Evolutionary conservation across 2,329 filamentous ascomycete genomes (phyloP).

Genomic region (Talaromyces sp.): DNA sequence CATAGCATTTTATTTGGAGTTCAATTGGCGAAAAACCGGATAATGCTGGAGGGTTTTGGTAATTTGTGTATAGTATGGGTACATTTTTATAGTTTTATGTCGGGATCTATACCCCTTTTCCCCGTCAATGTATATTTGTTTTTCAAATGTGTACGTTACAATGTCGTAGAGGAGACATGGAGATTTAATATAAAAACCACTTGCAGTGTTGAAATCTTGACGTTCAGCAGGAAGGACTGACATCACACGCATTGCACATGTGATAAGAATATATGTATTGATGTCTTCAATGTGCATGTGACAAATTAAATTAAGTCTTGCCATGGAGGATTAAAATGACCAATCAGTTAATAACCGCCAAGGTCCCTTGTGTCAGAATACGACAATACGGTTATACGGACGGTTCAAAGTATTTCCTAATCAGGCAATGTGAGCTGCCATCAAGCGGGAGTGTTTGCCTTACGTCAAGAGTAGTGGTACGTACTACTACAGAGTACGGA

Average conservation of each 20-base stretch:
- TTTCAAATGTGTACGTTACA: neutral
- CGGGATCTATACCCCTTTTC: conserved; percentile 1
- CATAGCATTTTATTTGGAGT: neutral
- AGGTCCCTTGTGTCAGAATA: no score
- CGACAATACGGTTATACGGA: no score
- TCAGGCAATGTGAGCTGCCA: neutral
- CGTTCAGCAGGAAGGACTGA: no score
- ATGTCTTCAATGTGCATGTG: no score
- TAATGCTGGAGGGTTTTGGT: neutral
- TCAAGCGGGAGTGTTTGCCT: neutral
- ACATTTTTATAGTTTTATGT: neutral
- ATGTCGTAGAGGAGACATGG: neutral
- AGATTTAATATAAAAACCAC: no score
- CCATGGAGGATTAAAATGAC: no score
- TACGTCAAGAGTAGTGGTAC: neutral
- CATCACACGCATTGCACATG: no score
- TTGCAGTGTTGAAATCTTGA: no score
- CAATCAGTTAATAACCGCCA: no score
- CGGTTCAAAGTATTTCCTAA: neutral
- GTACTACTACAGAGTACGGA: neutral
- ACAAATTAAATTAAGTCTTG: no score
- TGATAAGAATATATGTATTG: no score
- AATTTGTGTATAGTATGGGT: neutral
- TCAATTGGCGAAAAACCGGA: neutral
- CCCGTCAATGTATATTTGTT: neutral